These are phyloP conservation scores for Termitomyces sp. DNA, from an alignment of 768 basidiomycete genomes.

Conservation along the genomic window DNA sequence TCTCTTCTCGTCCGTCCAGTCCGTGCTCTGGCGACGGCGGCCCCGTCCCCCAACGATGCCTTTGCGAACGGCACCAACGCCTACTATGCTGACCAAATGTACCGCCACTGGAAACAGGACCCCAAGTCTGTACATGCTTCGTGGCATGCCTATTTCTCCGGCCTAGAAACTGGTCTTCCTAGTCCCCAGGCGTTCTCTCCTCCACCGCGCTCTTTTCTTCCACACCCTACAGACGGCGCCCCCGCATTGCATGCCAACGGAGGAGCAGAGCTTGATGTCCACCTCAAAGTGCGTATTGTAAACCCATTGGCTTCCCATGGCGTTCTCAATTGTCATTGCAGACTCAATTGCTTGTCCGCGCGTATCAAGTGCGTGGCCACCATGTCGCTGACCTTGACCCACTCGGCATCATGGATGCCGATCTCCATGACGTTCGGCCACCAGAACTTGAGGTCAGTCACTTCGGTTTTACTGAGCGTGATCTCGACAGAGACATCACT, in stretches of 20 bases:
- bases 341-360: slow-evolving; percentile 97
- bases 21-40: slow-evolving; percentile 40
- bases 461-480: slow-evolving; percentile 93
- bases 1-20: slow-evolving; percentile 5
- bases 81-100: slow-evolving; percentile 98
- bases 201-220: slow-evolving; percentile 62
- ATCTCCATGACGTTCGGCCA: slow-evolving; percentile 72
- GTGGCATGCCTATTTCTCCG: slow-evolving; percentile 93
- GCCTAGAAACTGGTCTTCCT: slow-evolving; percentile 82
- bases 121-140: slow-evolving; percentile 89
- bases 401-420: slow-evolving; percentile 86
- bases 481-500: slow-evolving; percentile 90
- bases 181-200: slow-evolving; percentile 80
- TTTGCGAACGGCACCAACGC: slow-evolving; percentile 95
- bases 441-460: slow-evolving; percentile 91
- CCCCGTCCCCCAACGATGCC: slow-evolving; percentile 71
- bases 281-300: slow-evolving; percentile 71
- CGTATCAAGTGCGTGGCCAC: slow-evolving; percentile 98
- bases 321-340: slow-evolving; percentile 24
- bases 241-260: slow-evolving; percentile 66
- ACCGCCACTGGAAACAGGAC: slow-evolving; percentile 86
- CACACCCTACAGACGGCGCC: slow-evolving; percentile 72
- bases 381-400: slow-evolving; percentile 96
- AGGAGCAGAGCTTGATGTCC: slow-evolving; percentile 83
- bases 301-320: neutral